Conservation (phyloP, 257 asterid species). For the Mentha longifolia region DNA sequence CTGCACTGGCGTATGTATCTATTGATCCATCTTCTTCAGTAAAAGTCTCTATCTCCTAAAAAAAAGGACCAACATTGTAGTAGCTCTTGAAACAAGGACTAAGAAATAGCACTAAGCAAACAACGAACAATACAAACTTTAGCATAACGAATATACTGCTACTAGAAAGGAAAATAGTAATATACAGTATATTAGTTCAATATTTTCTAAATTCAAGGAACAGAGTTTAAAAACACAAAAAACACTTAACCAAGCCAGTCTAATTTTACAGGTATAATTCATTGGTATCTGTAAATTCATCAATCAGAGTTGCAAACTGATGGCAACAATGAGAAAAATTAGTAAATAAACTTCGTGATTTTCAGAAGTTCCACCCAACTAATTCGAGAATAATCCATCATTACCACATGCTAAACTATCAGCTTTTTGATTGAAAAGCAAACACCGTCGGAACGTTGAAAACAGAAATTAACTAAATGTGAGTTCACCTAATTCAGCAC, state of each 20-base stretch:
- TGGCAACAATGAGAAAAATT: slow-evolving; percentile 3
- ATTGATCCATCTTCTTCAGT: slow-evolving; percentile 45
- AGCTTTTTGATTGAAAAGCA: background rate
- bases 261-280: background rate
- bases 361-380: background rate
- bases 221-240: background rate
- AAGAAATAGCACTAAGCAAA: slow-evolving; percentile 6
- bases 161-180: background rate
- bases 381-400: background rate
- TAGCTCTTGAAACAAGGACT: slow-evolving; percentile 10
- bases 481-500: slow-evolving; percentile 14
- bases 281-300: background rate
- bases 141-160: background rate
- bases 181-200: background rate
- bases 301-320: background rate
- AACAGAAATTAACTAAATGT: slow-evolving; percentile 5
- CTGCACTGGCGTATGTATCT: slow-evolving; percentile 46
- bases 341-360: background rate
- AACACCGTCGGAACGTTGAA: background rate
- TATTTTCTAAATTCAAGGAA: slow-evolving; percentile 18
- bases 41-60: slow-evolving; percentile 56
- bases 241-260: slow-evolving; percentile 3
- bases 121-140: background rate
- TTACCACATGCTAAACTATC: background rate
- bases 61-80: slow-evolving; percentile 13